phyloP scores from a whole-genome alignment of 2,329 filamentous ascomycete species.

The Xylariaceae sp. region DNA sequence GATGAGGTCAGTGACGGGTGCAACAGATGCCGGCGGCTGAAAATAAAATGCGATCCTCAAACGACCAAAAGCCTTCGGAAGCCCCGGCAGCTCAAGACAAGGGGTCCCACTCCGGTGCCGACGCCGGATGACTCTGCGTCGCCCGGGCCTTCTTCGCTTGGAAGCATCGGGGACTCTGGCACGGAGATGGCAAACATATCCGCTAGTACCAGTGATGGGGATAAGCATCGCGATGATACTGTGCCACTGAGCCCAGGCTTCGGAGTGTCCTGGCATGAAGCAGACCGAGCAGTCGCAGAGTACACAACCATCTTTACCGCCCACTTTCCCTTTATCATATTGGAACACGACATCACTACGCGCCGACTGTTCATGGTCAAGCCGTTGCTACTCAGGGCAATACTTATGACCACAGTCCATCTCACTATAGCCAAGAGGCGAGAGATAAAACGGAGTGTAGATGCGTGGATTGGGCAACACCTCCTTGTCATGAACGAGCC shows the following conservation, averaged over 20 bases:
- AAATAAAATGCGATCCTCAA: constrained; percentile 23
- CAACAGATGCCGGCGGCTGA: constrained; percentile 23
- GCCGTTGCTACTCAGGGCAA: constrained; percentile 35
- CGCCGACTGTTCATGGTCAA: constrained; percentile 29
- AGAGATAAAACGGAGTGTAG: constrained; percentile 37
- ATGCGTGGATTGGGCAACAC: constrained; percentile 38
- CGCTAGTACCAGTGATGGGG: background rate
- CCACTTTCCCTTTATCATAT: constrained; percentile 35
- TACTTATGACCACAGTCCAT: constrained; percentile 34
- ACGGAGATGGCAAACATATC: background rate
- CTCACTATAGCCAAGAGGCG: constrained; percentile 30
- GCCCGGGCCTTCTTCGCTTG: background rate
- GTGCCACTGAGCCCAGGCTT: constrained; percentile 25
- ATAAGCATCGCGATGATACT: background rate
- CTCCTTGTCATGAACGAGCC: constrained; percentile 37
- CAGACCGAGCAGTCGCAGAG: constrained; percentile 30
- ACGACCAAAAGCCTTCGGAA: constrained; percentile 27
- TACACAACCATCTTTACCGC: constrained; percentile 32
- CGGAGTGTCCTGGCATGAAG: constrained; percentile 36
- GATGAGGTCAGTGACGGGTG: constrained; percentile 23
- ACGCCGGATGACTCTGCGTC: background rate
- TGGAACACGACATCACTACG: constrained; percentile 28
- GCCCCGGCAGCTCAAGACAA: constrained; percentile 26
- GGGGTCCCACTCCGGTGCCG: constrained; percentile 16
- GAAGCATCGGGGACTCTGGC: background rate